Evolutionary conservation across 306 rosid species (phyloP).

Genomic region (Malus domestica): DNA sequence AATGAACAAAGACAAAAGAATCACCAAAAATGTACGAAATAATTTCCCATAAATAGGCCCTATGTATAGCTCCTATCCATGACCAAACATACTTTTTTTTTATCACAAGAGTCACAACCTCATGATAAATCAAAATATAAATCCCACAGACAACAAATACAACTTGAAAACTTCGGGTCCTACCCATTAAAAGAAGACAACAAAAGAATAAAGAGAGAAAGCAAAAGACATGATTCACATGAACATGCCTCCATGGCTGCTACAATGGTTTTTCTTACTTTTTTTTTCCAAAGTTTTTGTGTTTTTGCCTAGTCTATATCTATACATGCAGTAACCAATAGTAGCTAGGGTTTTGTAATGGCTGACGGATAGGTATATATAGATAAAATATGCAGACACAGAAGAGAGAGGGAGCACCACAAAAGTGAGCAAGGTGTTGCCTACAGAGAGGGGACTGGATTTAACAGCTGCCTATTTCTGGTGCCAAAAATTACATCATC

Average conservation of each 20-base stretch:
- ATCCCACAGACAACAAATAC: background rate
- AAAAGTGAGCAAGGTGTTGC: constrained; percentile 30
- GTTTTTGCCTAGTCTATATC: background rate
- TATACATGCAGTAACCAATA: background rate
- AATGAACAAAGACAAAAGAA: background rate
- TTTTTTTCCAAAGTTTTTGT: background rate
- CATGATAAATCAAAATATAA: background rate
- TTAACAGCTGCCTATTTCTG: constrained; percentile 33
- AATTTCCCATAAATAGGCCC: background rate
- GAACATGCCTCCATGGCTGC: background rate
- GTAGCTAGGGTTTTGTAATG: background rate
- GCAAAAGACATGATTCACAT: background rate
- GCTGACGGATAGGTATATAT: background rate
- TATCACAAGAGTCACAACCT: no score
- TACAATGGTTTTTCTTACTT: background rate
- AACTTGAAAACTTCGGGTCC: background rate
- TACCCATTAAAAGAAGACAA: constrained; percentile 18
- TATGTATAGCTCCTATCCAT: background rate
- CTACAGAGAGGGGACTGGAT: constrained; percentile 56
- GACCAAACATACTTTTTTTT: background rate
- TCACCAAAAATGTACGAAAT: background rate
- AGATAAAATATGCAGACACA: constrained; percentile 2
- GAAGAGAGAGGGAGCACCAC: background rate
- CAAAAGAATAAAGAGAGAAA: constrained; percentile 10
- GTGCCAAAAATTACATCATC: constrained; percentile 7